phyloP scores from a whole-genome alignment of 495 filamentous ascomycete species.

The Parathielavia hyrcaniae region DNA sequence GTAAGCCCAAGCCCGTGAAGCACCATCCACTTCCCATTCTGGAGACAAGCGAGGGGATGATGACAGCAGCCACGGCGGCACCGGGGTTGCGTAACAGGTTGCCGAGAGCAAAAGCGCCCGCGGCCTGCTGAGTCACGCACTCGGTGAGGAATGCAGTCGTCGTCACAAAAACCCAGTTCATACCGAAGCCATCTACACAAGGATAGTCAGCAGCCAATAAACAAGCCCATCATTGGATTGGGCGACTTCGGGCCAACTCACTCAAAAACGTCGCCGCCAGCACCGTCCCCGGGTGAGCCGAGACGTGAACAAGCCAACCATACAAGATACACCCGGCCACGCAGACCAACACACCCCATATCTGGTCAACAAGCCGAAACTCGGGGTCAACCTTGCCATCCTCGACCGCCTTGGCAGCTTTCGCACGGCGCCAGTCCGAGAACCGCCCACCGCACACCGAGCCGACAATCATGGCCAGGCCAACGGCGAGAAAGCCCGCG shows the following conservation, averaged over 20 bases:
- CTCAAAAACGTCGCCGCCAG: conserved; percentile 13
- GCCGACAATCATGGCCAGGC: conserved; percentile 16
- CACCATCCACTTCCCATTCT: conserved; percentile 18
- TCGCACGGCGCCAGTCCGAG: conserved; percentile 16
- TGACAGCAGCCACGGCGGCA: conserved; percentile 8
- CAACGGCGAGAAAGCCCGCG: conserved; percentile 14
- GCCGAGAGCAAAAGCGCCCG: conserved; percentile 16
- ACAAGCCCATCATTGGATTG: not conserved
- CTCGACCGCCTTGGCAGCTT: not conserved
- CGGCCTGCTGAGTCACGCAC: conserved; percentile 17
- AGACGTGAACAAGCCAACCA: conserved; percentile 9
- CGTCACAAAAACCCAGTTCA: conserved; percentile 21
- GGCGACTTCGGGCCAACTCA: not conserved
- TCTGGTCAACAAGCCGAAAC: conserved; percentile 15
- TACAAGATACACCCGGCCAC: conserved; percentile 7
- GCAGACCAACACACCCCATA: conserved; percentile 17
- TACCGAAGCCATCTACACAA: conserved; percentile 12
- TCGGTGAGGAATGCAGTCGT: conserved; percentile 17
- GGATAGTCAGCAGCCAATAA: not conserved
- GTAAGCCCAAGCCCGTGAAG: conserved; percentile 9
- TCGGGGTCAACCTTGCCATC: conserved; percentile 17
- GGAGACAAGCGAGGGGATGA: conserved; percentile 9
- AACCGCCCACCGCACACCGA: conserved; percentile 13
- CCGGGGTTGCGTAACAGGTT: conserved; percentile 18
- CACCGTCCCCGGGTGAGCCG: conserved; percentile 7